phyloP scores from a whole-genome alignment of 352 stramenopile genomes.

The Globisporangium sylvaticum region DNA sequence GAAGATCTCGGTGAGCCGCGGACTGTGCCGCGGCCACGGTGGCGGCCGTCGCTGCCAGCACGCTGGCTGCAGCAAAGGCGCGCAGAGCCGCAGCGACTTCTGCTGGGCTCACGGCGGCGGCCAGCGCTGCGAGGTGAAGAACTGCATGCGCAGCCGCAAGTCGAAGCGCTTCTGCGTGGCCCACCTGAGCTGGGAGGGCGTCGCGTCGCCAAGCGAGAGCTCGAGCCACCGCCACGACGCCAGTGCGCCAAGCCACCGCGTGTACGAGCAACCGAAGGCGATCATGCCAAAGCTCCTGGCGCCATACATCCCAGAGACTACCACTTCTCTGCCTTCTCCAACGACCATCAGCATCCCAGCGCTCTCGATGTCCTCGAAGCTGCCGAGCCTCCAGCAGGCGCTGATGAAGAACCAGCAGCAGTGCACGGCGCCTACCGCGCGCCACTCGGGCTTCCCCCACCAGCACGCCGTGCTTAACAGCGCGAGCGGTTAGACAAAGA shows the following conservation, averaged over 20 bases:
- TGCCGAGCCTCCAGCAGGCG: constrained; percentile 44
- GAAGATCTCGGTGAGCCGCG: constrained; percentile 60
- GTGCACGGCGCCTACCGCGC: not conserved
- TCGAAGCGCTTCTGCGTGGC: constrained; percentile 60
- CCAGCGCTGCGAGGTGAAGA: constrained; percentile 54
- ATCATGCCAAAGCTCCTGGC: constrained; percentile 23
- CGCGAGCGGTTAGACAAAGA: not conserved
- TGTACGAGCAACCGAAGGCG: constrained; percentile 22
- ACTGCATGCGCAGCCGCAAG: constrained; percentile 59
- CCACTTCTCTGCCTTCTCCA: not conserved
- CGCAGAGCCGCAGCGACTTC: constrained; percentile 54
- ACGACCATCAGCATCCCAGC: constrained; percentile 9
- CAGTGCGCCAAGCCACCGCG: not conserved
- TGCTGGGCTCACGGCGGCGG: constrained; percentile 65
- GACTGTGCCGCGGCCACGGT: constrained; percentile 55
- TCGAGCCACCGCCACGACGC: not conserved
- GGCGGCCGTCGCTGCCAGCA: constrained; percentile 55
- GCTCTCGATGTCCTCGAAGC: constrained; percentile 17
- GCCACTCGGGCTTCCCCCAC: not conserved
- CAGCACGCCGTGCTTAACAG: not conserved
- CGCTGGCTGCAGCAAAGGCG: constrained; percentile 40
- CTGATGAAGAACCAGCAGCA: constrained; percentile 29
- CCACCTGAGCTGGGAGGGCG: constrained; percentile 42
- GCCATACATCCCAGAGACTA: not conserved
- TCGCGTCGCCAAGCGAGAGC: not conserved